A percentile compares a stretch with the other conserved stretches of the same genome.
phyloP scores from a whole-genome alignment of 768 basidiomycete genomes.

The Clathrus columnatus region DNA sequence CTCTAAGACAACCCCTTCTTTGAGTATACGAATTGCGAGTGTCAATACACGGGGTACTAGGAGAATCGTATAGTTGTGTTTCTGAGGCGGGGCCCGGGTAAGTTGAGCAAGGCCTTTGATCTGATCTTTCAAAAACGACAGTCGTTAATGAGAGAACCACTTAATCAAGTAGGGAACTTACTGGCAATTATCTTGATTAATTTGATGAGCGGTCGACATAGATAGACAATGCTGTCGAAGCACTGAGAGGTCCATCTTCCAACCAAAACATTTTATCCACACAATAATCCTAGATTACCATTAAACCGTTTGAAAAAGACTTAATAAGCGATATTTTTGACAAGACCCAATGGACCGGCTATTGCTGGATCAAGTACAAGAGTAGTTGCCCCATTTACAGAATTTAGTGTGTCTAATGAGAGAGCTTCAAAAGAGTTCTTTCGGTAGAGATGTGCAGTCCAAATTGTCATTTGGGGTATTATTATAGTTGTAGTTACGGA shows the following conservation, averaged over 20 bases:
- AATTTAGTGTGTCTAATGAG: conserved; percentile 83
- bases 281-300: conserved; percentile 98
- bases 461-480: conserved; percentile 28
- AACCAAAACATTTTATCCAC: conserved; percentile 99
- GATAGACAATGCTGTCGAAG: conserved; percentile 81
- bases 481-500: too few relatives aligned
- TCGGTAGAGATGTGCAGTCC: conserved; percentile 58
- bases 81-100: conserved; percentile 41
- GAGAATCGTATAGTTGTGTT: conserved; percentile 78
- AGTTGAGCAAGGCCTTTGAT: conserved; percentile 73
- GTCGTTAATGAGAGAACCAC: conserved; percentile 21
- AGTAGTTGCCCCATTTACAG: conserved; percentile 90
- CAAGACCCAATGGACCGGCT: conserved; percentile 85
- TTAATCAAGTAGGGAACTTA: conserved; percentile 31
- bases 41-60: conserved; percentile 84
- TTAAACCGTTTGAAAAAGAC: too few relatives aligned
- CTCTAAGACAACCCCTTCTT: conserved; percentile 97
- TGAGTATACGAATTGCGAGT: conserved; percentile 75
- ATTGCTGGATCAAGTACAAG: conserved; percentile 85
- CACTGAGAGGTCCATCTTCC: conserved; percentile 76
- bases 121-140: conserved; percentile 53
- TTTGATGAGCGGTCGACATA: conserved; percentile 81
- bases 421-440: conserved; percentile 71
- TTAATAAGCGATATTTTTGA: conserved; percentile 91
- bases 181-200: conserved; percentile 88